Conservation (phyloP, 2,329 filamentous ascomycete species). For the Colletotrichum caudatum region DNA sequence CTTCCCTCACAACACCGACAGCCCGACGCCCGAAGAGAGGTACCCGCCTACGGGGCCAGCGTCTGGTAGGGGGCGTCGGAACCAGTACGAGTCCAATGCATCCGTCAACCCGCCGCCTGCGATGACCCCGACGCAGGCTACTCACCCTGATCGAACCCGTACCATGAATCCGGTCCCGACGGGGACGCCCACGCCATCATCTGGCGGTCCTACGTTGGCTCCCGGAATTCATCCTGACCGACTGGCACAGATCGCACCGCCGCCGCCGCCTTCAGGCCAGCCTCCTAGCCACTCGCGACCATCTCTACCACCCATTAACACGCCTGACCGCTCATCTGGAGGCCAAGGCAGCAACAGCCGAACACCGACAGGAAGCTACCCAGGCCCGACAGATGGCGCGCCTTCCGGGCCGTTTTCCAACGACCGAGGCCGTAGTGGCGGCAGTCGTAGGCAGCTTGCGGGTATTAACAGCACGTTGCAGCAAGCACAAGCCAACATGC, state of each 20-base stretch:
- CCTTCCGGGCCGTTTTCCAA: slow-evolving; percentile 47
- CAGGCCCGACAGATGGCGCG: slow-evolving; percentile 18
- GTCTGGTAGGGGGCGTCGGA: slow-evolving; percentile 59
- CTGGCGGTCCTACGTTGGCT: slow-evolving; percentile 45
- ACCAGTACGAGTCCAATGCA: slow-evolving; percentile 39
- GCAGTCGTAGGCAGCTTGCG: slow-evolving; percentile 62
- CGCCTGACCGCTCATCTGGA: slow-evolving; percentile 48
- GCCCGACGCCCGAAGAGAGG: slow-evolving; percentile 60
- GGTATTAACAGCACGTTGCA: slow-evolving; percentile 71
- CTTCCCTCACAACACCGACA: slow-evolving; percentile 54
- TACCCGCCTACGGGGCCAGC: slow-evolving; percentile 66
- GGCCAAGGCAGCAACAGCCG: slow-evolving; percentile 17
- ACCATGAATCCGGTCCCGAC: slow-evolving; percentile 34
- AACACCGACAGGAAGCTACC: slow-evolving; percentile 37
- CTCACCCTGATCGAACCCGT: slow-evolving; percentile 38
- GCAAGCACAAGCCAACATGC: slow-evolving; percentile 61
- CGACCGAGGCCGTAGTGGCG: slow-evolving; percentile 54
- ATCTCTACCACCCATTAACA: slow-evolving; percentile 48
- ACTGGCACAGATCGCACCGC: slow-evolving; percentile 59
- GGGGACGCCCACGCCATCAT: slow-evolving; percentile 41
- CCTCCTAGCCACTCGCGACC: slow-evolving; percentile 47
- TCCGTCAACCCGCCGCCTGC: slow-evolving; percentile 28
- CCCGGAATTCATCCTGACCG: slow-evolving; percentile 64
- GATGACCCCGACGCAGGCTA: slow-evolving; percentile 27
- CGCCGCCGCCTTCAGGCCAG: slow-evolving; percentile 50